Base-by-base conservation (phyloP, 2,329 filamentous ascomycete genomes). In the Penicillium rolfsii region DNA sequence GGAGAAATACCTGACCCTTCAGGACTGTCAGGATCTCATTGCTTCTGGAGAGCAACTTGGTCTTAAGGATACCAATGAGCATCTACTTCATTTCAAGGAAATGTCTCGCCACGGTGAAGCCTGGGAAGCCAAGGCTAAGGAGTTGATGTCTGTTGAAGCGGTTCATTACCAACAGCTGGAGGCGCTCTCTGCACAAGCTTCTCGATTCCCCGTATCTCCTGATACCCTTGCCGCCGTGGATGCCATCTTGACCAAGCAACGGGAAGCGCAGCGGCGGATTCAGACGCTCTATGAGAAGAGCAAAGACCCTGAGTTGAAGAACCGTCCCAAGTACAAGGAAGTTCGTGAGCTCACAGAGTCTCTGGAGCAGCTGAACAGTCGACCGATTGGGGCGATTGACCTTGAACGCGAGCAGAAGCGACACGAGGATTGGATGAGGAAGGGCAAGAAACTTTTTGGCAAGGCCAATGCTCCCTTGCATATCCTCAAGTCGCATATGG, bases 381-480 rank as follows among this genome's bases (percentile, higher is more conserved):
- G 97, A 73, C 95, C 95, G 0, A 86, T 86, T 43, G 95, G 95
- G 2, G 96, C 94, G 0, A 85, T 96, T 36, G 95, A 99, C 70
- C 85, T 99, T 4, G 95, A 99, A 73, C 93, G 92, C 65, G 93
- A 98, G 75, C 90, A 95, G 66, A 96, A 95, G 73, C 88, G 91
- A 7, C 95, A 98, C 67, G 95, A 99, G 74, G 95, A 99, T 75
- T 99, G 95, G 95, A 99, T 99, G 94, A 87, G 95, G 35, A 92
- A 92, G 71, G 95, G 95, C 54, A 99, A 99, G 80, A 97, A 97
- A 75, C 80, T 99, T 0, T 99, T 99, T 72, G 95, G 95, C 55
- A 99, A 99, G 77, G 95, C 95, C 1, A 99, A 99, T 73, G 95
- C 95, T 1, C 95, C 95, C 1, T 82, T 99, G 12, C 95, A 99